Base-by-base conservation (phyloP, 371 early-diverging fungal species). In the Nematocida sp. region DNA sequence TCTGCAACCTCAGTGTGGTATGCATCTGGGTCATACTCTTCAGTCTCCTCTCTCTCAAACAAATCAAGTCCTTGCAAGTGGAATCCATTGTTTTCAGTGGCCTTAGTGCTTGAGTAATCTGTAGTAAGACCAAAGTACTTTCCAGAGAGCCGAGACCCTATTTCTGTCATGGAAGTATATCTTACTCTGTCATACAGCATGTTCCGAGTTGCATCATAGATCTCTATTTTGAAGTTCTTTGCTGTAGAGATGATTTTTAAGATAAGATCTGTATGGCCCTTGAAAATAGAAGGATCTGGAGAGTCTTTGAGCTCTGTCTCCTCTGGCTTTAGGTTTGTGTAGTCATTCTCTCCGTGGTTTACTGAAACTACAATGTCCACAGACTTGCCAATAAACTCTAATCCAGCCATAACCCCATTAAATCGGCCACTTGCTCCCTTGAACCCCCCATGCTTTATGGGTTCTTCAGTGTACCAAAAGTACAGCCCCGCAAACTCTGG, bases 381-480 rank as follows among this genome's bases (percentile, higher is more conserved):
- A 7, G 56, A 39, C 46, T 72, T 44, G 3, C 84, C 84, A 52
- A 71, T n/a, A 70, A 86, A 86, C 71, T 86, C 87, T n/a, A 88
- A 54, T 42, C 88, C 88, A 42, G 86, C 85, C 78, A 87, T 73
- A 5, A 88, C 56, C 15, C 88, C 88, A 11, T 78, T 82, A 62
- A 86, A 88, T 64, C 50, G 72, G 13, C 74, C 72, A 20, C 67
- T 27, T 18, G 74, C 87, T 7, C 86, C 86, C 55, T 75, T 84
- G 47, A 73, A 86, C 33, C 55, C 40, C n/a, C 88, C 88, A 18
- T 72, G 54, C 18, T 76, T 72, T 9, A 83, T 44, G 11, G 52
- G 67, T 6, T 85, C 69, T n/a, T 84, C 82, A n/a, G 87, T 86
- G 82, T 84, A 86, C 88, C 88, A 88, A 20, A 87, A 27, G 81